Evolutionary conservation across 805 yeast species (phyloP).

Genomic region (Wickerhamiella kurtzmanii): DNA sequence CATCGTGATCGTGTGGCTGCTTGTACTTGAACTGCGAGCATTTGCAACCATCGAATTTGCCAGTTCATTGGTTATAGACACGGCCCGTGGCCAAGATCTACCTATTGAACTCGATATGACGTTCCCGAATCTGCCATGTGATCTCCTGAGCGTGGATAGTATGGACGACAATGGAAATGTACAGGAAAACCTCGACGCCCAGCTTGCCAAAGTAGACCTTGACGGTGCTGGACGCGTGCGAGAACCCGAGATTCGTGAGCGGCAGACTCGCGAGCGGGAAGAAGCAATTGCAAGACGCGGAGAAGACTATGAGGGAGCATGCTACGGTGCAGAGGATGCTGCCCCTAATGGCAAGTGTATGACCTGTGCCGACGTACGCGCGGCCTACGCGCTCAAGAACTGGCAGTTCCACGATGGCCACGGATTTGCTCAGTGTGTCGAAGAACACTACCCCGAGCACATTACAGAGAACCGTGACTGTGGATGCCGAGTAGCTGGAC

Average conservation of each 20-base stretch:
- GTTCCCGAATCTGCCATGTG: slow-evolving; percentile 82
- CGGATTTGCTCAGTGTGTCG: slow-evolving; percentile 79
- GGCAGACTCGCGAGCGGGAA: slow-evolving; percentile 27
- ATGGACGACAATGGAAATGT: slow-evolving; percentile 82
- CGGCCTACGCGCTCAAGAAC: slow-evolving; percentile 59
- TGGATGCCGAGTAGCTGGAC: slow-evolving; percentile 82
- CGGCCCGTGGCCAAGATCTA: slow-evolving; percentile 48
- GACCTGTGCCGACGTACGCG: slow-evolving; percentile 65
- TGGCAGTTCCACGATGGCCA: slow-evolving; percentile 91
- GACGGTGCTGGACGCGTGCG: slow-evolving; percentile 39
- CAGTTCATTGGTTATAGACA: slow-evolving; percentile 80
- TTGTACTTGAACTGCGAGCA: slow-evolving; percentile 63
- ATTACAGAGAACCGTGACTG: slow-evolving; percentile 50
- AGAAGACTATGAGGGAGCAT: slow-evolving; percentile 63
- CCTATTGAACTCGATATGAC: slow-evolving; percentile 70
- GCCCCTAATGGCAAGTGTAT: slow-evolving; percentile 43
- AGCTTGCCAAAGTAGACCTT: slow-evolving; percentile 58
- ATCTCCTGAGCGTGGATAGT: slow-evolving; percentile 59
- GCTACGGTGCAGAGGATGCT: slow-evolving; percentile 52
- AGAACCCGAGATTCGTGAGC: slow-evolving; percentile 29
- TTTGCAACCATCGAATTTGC: slow-evolving; percentile 53
- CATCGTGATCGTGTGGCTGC: slow-evolving; percentile 44
- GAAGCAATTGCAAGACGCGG: slow-evolving; percentile 20
- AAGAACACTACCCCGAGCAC: slow-evolving; percentile 65
- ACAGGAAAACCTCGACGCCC: slow-evolving; percentile 60